Evolutionary conservation across 495 filamentous ascomycete species (phyloP).

Genomic region (Penicillium riverlandense): DNA sequence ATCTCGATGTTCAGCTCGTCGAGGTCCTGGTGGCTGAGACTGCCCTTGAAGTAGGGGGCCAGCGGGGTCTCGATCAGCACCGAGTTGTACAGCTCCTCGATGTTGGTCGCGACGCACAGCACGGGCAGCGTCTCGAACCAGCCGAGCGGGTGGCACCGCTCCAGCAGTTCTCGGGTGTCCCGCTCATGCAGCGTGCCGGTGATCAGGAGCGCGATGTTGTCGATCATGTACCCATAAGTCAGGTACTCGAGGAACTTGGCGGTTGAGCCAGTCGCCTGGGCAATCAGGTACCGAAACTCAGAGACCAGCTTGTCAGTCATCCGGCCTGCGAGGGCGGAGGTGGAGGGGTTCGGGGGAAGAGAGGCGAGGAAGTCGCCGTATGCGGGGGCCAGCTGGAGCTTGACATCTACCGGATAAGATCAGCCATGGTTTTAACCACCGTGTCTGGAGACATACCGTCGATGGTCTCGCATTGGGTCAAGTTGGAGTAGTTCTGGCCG

Average conservation of each 20-base stretch:
- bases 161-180: slow-evolving; percentile 91
- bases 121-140: slow-evolving; percentile 99
- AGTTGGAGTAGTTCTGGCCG: slow-evolving; percentile 84
- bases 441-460: slow-evolving; percentile 59
- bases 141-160: slow-evolving; percentile 92
- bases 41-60: slow-evolving; percentile 94
- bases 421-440: neutral
- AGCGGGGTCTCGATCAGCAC: slow-evolving; percentile 95
- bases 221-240: slow-evolving; percentile 99
- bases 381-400: slow-evolving; percentile 89
- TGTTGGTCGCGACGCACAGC: slow-evolving; percentile 93
- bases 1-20: slow-evolving; percentile 99
- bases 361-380: slow-evolving; percentile 96
- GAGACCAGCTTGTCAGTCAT: slow-evolving; percentile 97
- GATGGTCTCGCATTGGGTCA: slow-evolving; percentile 97
- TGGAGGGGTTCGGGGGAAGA: slow-evolving; percentile 94
- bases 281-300: slow-evolving; percentile 93
- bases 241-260: slow-evolving; percentile 95
- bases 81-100: slow-evolving; percentile 97
- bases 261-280: slow-evolving; percentile 82
- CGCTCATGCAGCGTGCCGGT: slow-evolving; percentile 96
- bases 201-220: slow-evolving; percentile 97
- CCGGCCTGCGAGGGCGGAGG: slow-evolving; percentile 86
- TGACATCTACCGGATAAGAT: slow-evolving; percentile 62
- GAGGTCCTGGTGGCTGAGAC: slow-evolving; percentile 87